A percentile compares a stretch with the other conserved stretches of the same genome.
phyloP scores from a whole-genome alignment of 2,329 filamentous ascomycete genomes.

The Cladophialophora exuberans region DNA sequence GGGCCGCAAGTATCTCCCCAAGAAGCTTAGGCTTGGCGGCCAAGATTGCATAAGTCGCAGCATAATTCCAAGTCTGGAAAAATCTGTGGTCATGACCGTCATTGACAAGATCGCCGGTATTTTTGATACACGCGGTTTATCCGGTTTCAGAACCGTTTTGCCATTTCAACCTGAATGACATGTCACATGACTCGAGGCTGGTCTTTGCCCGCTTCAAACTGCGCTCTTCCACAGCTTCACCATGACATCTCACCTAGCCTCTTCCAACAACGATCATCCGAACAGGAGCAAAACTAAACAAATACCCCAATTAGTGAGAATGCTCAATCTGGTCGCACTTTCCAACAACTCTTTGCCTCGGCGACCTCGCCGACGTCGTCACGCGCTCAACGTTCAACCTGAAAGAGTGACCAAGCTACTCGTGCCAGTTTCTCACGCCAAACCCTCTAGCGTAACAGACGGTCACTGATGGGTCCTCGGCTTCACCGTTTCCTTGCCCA shows the following conservation, averaged over 20 bases:
- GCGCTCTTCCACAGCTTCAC: neutral
- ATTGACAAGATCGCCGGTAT: neutral
- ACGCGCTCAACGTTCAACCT: no score
- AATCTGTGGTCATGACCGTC: neutral
- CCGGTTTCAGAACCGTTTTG: neutral
- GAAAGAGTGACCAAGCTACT: no score
- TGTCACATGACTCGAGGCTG: neutral
- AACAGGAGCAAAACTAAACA: neutral
- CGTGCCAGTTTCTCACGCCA: neutral
- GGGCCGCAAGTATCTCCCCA: neutral
- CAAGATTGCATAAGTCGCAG: constrained; percentile 19
- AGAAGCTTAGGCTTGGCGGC: neutral
- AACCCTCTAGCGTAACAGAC: neutral
- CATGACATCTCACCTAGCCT: neutral
- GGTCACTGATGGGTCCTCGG: neutral
- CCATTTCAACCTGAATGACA: constrained; percentile 12
- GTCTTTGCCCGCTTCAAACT: neutral
- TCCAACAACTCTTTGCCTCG: no score
- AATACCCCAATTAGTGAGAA: constrained; percentile 1
- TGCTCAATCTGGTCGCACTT: no score
- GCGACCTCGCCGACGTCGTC: no score
- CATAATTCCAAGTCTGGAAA: constrained; percentile 13
- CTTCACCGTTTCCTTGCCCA: neutral
- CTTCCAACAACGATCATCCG: constrained; percentile 1
- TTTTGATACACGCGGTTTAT: neutral